phyloP scores from a whole-genome alignment of 2,329 filamentous ascomycete genomes.

The Magnaporthiopsis incrustans region DNA sequence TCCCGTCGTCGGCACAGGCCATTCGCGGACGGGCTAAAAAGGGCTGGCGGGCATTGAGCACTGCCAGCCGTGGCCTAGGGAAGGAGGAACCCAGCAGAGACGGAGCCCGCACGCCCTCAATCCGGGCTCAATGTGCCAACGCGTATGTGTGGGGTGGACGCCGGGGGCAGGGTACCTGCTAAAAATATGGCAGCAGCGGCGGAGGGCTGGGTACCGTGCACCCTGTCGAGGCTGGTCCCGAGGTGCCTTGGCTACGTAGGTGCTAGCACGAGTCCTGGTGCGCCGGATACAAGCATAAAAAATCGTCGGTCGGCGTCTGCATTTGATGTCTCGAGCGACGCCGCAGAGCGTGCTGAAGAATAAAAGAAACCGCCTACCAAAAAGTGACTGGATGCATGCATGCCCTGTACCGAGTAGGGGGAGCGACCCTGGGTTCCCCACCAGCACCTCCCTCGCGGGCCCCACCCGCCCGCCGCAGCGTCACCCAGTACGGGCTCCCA shows the following conservation, averaged over 20 bases:
- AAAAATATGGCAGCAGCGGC: not conserved
- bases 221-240: not conserved
- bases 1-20: not conserved
- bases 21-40: not conserved
- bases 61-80: not conserved
- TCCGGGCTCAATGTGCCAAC: not conserved
- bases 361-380: no score
- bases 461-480: not conserved
- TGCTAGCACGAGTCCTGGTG: not conserved
- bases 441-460: not conserved
- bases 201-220: not conserved
- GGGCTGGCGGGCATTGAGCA: not conserved
- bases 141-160: not conserved
- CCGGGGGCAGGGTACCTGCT: not conserved
- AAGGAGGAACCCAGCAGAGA: not conserved
- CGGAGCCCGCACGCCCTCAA: no score
- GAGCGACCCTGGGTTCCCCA: not conserved
- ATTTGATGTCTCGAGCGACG: not conserved
- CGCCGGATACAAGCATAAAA: not conserved
- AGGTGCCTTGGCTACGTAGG: no score
- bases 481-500: not conserved
- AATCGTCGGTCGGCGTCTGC: not conserved
- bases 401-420: not conserved
- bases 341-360: not conserved
- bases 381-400: not conserved